A percentile compares a stretch with the other conserved stretches of the same genome.
Evolutionary conservation across 768 basidiomycete species (phyloP).

Genomic region (Lactarius sanguifluus): DNA sequence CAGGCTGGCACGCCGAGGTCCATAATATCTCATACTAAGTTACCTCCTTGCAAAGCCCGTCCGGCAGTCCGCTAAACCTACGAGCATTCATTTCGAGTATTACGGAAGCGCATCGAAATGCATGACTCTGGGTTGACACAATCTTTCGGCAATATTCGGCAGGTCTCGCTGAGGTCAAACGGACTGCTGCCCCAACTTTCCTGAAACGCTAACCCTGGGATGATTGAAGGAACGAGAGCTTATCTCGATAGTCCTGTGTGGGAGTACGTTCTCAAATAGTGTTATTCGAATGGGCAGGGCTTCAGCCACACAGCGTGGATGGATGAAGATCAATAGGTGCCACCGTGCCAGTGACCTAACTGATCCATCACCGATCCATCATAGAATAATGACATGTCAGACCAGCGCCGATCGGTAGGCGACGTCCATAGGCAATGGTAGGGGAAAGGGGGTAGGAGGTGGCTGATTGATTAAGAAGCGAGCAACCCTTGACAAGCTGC

Average conservation of each 20-base stretch:
- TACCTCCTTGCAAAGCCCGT: not conserved
- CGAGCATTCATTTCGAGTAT: not conserved
- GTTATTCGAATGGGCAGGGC: not conserved
- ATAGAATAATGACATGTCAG: not conserved
- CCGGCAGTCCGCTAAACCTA: not conserved
- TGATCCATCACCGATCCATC: not conserved
- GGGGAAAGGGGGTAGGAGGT: not conserved
- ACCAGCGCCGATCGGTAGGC: not conserved
- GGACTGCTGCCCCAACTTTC: not conserved
- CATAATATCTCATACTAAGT: not conserved
- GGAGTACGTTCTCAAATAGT: not conserved
- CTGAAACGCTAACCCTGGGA: not conserved
- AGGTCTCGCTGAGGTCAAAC: not conserved
- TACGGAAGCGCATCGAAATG: not conserved
- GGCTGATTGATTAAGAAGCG: not conserved
- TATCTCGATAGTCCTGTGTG: not conserved
- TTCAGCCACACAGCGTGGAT: not conserved
- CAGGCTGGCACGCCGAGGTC: no score
- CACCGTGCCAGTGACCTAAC: not conserved
- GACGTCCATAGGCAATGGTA: not conserved
- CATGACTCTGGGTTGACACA: not conserved
- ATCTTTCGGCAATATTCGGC: not conserved
- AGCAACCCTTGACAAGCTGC: slow-evolving; percentile 7
- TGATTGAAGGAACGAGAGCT: not conserved
- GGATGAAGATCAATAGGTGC: not conserved